These are phyloP conservation scores for Suillus ampliporus DNA, from an alignment of 768 basidiomycete species.

Conservation along the genomic window DNA sequence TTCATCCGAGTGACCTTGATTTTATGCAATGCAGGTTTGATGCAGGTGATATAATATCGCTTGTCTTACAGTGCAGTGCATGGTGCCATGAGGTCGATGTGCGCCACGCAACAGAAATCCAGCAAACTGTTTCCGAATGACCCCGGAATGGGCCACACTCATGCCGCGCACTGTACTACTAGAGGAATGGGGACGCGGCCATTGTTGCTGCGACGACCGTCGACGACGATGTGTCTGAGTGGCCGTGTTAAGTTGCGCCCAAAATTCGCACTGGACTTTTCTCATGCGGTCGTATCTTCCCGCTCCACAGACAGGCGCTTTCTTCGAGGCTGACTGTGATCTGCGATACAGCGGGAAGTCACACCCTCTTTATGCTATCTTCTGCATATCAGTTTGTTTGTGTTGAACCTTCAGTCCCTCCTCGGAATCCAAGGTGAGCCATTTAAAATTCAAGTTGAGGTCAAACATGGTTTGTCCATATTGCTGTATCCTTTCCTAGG, in stretches of 20 bases:
- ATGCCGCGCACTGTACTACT: neutral
- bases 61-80: neutral
- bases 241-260: constrained; percentile 7
- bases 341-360: neutral
- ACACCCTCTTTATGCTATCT: neutral
- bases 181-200: no score
- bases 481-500: neutral
- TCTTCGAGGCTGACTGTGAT: constrained; percentile 4
- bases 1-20: neutral
- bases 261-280: neutral
- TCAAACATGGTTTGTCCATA: neutral
- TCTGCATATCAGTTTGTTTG: neutral
- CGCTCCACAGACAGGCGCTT: constrained; percentile 9
- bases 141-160: neutral
- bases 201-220: constrained; percentile 6
- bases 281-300: constrained; percentile 7
- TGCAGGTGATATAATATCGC: constrained; percentile 6
- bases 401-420: neutral
- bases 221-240: neutral
- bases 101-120: constrained; percentile 2
- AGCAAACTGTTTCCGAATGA: neutral
- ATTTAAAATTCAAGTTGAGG: neutral
- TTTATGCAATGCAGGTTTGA: constrained; percentile 8
- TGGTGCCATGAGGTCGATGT: neutral
- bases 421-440: constrained; percentile 6